Evolutionary conservation across 225 moss, liverwort and hornwort genomes (phyloP).

Genomic region (Physcomitrium patens): DNA sequence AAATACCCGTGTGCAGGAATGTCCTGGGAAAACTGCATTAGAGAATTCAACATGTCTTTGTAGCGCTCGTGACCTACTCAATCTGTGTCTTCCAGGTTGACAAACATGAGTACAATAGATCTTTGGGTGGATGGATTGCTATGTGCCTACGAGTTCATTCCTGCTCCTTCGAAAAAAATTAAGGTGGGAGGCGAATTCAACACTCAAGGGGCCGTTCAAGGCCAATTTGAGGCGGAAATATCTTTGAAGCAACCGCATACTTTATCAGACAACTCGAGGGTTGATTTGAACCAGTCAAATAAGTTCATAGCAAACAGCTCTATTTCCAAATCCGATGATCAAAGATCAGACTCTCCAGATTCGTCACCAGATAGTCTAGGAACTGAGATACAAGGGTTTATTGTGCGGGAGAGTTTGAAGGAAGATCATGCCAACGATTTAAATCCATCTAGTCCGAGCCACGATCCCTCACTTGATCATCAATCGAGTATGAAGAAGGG

Average conservation of each 20-base stretch:
- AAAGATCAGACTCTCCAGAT: conserved; percentile 9
- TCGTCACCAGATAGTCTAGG: conserved; percentile 16
- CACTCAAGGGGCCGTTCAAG: conserved; percentile 63
- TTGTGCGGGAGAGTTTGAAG: conserved; percentile 35
- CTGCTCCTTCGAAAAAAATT: conserved; percentile 49
- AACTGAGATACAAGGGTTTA: conserved; percentile 37
- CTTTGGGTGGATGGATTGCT: conserved; percentile 86
- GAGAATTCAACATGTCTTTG: conserved; percentile 6
- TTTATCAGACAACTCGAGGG: conserved; percentile 8
- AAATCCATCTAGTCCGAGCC: neutral
- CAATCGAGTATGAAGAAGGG: conserved; percentile 34
- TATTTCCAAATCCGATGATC: conserved; percentile 3
- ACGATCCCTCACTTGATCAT: conserved; percentile 19
- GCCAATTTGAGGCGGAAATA: conserved; percentile 77
- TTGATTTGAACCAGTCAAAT: conserved; percentile 29
- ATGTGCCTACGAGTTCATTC: conserved; percentile 83
- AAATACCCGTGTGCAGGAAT: neutral
- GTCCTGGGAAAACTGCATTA: neutral
- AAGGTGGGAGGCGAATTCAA: conserved; percentile 76
- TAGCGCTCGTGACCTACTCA: neutral
- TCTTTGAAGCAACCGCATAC: conserved; percentile 37
- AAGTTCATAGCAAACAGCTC: conserved; percentile 22
- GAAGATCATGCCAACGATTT: conserved; percentile 15
- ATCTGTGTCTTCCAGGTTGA: conserved; percentile 25
- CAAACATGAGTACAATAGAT: conserved; percentile 38